A percentile compares a stretch with the other conserved stretches of the same genome.
Evolutionary conservation across 139 green algal species (phyloP).

Genomic region (Chlamydomonas sphaeroides): DNA sequence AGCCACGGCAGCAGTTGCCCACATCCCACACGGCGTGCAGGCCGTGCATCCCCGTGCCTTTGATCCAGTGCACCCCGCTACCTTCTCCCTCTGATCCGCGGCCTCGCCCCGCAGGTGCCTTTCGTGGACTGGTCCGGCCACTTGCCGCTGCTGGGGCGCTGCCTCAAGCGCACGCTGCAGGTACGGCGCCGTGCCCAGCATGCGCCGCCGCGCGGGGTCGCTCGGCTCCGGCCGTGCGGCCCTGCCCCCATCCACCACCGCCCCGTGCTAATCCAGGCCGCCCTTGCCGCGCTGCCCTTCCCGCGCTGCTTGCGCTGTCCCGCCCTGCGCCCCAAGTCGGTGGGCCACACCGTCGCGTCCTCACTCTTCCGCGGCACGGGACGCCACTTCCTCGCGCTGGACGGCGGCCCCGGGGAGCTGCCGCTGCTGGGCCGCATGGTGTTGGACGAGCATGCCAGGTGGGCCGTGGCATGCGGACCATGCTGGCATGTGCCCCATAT

Average conservation of each 20-base stretch:
- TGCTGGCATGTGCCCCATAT: too few species aligned
- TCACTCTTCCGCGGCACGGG: slow-evolving; percentile 38
- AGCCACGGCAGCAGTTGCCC: too few species aligned
- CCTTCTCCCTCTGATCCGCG: too few species aligned
- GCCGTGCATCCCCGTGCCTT: too few species aligned
- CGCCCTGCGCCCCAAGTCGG: background rate
- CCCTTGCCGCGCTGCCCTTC: background rate
- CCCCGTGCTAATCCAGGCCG: background rate
- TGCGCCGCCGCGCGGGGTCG: too few species aligned
- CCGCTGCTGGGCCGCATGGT: slow-evolving; percentile 14
- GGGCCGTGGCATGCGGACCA: too few species aligned
- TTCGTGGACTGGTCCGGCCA: slow-evolving; percentile 35
- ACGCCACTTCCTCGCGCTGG: slow-evolving; percentile 45
- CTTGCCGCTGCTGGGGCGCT: slow-evolving; percentile 14
- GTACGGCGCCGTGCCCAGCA: background rate
- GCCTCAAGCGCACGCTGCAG: slow-evolving; percentile 5
- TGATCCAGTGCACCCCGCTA: too few species aligned
- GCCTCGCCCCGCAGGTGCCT: slow-evolving; percentile 12
- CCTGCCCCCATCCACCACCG: background rate
- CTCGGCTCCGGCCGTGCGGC: too few species aligned
- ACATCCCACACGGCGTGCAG: too few species aligned
- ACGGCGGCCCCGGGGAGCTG: slow-evolving; percentile 22
- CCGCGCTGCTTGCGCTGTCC: background rate
- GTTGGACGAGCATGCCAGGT: slow-evolving; percentile 21
- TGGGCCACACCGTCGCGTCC: slow-evolving; percentile 6